Evolutionary conservation across 192 early-diverging fungal species (phyloP).

Genomic region (Backusella circina): DNA sequence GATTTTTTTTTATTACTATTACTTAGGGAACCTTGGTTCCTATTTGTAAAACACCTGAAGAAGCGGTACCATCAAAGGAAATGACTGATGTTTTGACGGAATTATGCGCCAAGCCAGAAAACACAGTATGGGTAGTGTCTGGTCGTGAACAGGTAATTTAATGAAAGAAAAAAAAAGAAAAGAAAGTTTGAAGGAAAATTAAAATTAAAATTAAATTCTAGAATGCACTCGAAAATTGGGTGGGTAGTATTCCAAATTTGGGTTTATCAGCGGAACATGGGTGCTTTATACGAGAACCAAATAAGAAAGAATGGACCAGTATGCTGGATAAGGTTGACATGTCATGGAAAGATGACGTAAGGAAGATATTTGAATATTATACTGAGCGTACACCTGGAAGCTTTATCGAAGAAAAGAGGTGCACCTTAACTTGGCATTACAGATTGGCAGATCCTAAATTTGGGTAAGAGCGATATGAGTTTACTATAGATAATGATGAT

Average conservation of each 20-base stretch:
- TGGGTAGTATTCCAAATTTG: constrained; percentile 75
- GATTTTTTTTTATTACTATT: not conserved
- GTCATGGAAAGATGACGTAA: constrained; percentile 91
- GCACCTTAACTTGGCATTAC: constrained; percentile 96
- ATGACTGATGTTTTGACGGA: constrained; percentile 69
- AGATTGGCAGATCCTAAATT: constrained; percentile 93
- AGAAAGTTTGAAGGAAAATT: not conserved
- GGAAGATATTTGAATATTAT: constrained; percentile 92
- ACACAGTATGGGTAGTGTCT: constrained; percentile 87
- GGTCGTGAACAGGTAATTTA: constrained; percentile 71
- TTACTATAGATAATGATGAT: no score
- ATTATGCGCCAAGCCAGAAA: constrained; percentile 71
- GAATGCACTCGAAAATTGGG: constrained; percentile 78
- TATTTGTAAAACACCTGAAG: constrained; percentile 83
- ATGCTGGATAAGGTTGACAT: constrained; percentile 72
- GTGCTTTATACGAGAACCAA: constrained; percentile 84
- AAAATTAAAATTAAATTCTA: not conserved
- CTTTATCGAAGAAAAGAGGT: constrained; percentile 88
- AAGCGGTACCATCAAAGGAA: constrained; percentile 80
- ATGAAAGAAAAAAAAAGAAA: not conserved
- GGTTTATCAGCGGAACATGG: constrained; percentile 95
- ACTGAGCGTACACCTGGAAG: constrained; percentile 93
- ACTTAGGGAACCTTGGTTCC: constrained; percentile 89
- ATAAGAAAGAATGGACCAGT: constrained; percentile 67
- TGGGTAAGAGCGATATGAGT: no score